Evolutionary conservation across 148 eudicot species (phyloP).

Genomic region (Cornus suecica): DNA sequence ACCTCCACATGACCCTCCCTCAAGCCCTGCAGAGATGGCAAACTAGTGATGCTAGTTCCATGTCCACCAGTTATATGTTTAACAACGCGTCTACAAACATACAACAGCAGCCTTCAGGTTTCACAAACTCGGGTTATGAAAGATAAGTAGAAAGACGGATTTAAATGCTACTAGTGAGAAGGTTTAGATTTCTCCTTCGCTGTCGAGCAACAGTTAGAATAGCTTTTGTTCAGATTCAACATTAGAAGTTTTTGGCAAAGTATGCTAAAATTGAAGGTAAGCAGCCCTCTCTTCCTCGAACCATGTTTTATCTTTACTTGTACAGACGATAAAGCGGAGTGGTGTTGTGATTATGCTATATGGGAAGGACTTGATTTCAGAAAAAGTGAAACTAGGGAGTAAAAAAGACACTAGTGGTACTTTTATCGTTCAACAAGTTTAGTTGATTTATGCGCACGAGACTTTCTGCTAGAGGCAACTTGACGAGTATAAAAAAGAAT

Average conservation of each 20-base stretch:
- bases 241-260: background rate
- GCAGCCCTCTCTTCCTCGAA: background rate
- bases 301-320: background rate
- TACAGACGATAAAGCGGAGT: background rate
- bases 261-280: background rate
- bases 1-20: slow-evolving; percentile 35
- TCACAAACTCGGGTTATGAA: slow-evolving; percentile 21
- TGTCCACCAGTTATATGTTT: slow-evolving; percentile 8
- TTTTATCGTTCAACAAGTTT: too few relatives aligned
- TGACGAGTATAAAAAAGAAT: too few relatives aligned
- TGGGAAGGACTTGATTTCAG: background rate
- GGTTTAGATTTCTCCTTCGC: background rate
- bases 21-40: slow-evolving; percentile 48
- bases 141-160: slow-evolving; percentile 17
- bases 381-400: background rate
- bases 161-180: background rate
- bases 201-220: background rate
- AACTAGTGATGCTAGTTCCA: slow-evolving; percentile 35
- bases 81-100: slow-evolving; percentile 18
- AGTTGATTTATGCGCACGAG: too few relatives aligned
- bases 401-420: too few relatives aligned
- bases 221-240: background rate
- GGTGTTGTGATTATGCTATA: background rate
- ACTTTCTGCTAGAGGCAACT: too few relatives aligned
- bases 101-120: slow-evolving; percentile 20